Percentiles rank a stretch among this genome's conserved stretches.
These are phyloP conservation scores for Hondaea fermentalgiana DNA, from an alignment of 108 stramenopile species.

Conservation along the genomic window DNA sequence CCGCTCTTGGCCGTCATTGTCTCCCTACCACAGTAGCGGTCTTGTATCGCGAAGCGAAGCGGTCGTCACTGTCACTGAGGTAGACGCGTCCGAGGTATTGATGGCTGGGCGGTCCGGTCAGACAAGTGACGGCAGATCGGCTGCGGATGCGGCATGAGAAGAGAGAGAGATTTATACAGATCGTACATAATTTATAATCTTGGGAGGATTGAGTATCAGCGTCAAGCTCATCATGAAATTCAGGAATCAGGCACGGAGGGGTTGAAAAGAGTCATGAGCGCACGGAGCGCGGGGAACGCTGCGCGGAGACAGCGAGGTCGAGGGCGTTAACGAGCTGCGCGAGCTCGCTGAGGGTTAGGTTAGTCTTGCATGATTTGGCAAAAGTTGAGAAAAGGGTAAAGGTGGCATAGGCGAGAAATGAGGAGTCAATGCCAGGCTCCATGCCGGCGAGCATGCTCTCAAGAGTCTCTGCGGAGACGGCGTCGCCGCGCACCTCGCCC, in stretches of 20 bases:
- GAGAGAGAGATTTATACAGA: no score
- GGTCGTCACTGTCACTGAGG: no score
- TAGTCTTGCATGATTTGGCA: not conserved
- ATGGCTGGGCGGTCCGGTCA: no score
- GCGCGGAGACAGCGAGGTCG: not conserved
- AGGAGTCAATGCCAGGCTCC: not conserved
- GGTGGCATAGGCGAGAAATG: not conserved
- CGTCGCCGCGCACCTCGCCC: not conserved
- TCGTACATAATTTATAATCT: no score
- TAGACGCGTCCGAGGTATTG: no score
- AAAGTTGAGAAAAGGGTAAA: not conserved
- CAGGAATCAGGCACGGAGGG: not conserved
- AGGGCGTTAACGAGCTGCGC: not conserved
- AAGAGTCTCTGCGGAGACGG: not conserved
- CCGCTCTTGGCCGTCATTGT: no score
- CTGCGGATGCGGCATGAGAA: no score
- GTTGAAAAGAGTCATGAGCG: not conserved
- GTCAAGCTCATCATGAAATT: no score
- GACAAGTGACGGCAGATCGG: no score
- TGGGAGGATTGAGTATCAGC: no score
- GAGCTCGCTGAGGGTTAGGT: not conserved
- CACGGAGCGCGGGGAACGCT: not conserved
- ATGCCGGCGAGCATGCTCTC: not conserved
- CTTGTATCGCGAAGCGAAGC: no score
- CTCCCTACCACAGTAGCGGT: no score